These are phyloP conservation scores for Graphilbum sp. DNA, from an alignment of 2,329 filamentous ascomycete genomes.

Conservation along the genomic window DNA sequence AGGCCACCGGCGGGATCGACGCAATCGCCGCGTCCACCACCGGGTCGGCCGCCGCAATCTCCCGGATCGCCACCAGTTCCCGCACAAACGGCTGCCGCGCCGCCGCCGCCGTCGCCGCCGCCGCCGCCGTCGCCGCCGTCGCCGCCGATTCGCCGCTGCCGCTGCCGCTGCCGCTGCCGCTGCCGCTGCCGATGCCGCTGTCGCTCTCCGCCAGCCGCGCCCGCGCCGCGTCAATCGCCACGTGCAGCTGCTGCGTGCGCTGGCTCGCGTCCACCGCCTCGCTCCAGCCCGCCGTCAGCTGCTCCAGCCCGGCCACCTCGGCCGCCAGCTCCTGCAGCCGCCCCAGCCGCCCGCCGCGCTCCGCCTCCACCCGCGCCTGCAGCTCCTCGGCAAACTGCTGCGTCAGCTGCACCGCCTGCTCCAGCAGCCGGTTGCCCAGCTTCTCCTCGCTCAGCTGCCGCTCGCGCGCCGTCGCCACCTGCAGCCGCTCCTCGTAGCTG, in stretches of 20 bases:
- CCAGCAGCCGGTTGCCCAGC: slow-evolving; percentile 67
- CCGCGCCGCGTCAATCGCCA: slow-evolving; percentile 85
- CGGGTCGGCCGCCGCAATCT: slow-evolving; percentile 68
- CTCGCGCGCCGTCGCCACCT: slow-evolving; percentile 63
- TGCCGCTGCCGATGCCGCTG: too few relatives aligned
- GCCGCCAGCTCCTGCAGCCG: slow-evolving; percentile 67
- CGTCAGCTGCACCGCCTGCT: slow-evolving; percentile 83
- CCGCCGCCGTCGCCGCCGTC: too few relatives aligned
- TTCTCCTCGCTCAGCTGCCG: slow-evolving; percentile 69
- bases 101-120: too few relatives aligned
- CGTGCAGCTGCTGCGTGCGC: slow-evolving; percentile 87
- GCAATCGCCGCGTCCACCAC: slow-evolving; percentile 87
- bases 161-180: too few relatives aligned
- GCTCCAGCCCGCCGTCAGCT: slow-evolving; percentile 79
- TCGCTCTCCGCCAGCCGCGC: slow-evolving; percentile 56
- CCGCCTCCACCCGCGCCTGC: slow-evolving; percentile 66
- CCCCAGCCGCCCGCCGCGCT: slow-evolving; percentile 73
- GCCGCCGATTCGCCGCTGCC: too few relatives aligned
- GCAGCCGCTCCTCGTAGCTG: slow-evolving; percentile 65
- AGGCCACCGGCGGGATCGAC: slow-evolving; percentile 87
- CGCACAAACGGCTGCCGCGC: slow-evolving; percentile 73
- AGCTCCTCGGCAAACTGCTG: slow-evolving; percentile 68
- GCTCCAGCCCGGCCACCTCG: slow-evolving; percentile 69
- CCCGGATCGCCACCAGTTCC: slow-evolving; percentile 87
- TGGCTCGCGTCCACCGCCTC: slow-evolving; percentile 79